A percentile compares a stretch with the other conserved stretches of the same genome.
These are phyloP conservation scores for Fragaria ananassa DNA, from an alignment of 306 rosid species.

Conservation along the genomic window DNA sequence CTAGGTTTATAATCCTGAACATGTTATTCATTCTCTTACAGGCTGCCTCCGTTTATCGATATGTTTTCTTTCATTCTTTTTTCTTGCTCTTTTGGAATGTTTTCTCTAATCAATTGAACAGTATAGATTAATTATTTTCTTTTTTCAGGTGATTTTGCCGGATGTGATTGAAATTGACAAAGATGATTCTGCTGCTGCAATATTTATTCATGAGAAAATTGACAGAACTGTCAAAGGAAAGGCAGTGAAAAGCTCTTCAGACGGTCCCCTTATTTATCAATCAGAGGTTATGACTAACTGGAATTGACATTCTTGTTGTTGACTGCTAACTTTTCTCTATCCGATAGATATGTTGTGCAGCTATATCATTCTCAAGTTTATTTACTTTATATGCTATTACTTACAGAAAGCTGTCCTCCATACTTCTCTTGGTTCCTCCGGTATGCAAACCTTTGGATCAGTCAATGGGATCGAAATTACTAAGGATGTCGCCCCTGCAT, in stretches of 20 bases:
- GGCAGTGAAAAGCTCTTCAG: constrained; percentile 32
- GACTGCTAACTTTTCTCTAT: constrained; percentile 15
- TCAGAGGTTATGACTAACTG: constrained; percentile 45
- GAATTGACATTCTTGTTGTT: constrained; percentile 16
- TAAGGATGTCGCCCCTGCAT: constrained; percentile 29
- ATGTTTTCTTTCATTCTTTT: background rate
- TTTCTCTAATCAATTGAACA: background rate
- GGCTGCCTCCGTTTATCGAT: background rate
- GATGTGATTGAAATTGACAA: constrained; percentile 58
- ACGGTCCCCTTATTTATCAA: constrained; percentile 38
- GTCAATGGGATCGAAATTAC: constrained; percentile 42
- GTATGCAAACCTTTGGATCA: constrained; percentile 36
- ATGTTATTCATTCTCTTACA: background rate
- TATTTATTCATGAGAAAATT: constrained; percentile 39
- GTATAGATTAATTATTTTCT: constrained; percentile 13
- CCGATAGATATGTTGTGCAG: constrained; percentile 10
- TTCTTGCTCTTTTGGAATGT: background rate
- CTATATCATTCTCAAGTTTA: constrained; percentile 1
- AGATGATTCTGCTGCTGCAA: constrained; percentile 40
- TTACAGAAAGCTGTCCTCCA: constrained; percentile 39
- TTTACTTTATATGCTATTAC: constrained; percentile 20
- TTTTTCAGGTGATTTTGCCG: constrained; percentile 39
- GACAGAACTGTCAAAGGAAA: constrained; percentile 52
- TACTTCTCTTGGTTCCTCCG: constrained; percentile 28
- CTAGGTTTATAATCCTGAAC: background rate